Base-by-base conservation (phyloP, 2,329 filamentous ascomycete genomes). In the Exophiala calicioides region DNA sequence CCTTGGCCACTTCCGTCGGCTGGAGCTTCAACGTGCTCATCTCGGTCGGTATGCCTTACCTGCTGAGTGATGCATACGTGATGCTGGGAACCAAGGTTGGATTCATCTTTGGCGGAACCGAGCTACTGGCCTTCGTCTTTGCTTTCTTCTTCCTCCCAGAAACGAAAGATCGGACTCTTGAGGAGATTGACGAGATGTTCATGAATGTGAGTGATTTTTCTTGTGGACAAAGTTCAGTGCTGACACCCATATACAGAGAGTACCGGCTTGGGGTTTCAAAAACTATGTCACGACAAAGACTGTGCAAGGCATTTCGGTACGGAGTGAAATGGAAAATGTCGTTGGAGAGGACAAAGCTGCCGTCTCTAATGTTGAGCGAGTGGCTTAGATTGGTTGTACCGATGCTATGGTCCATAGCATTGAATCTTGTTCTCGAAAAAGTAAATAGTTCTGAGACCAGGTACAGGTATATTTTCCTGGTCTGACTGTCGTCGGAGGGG, bases 111-210 rank as follows among this genome's bases (percentile, higher is more conserved):
- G 44, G 49, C 6, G 59, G 52, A 3, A 53, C 54, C n/a, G 50
- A 47, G 26, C 16, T 55, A 3, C 26, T 52, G 3, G 53, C 35
- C 26, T 27, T 52, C 2, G 37, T 52, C 4, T 59, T 52, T 50
- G 38, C 47, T 13, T 57, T 52, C 30, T 57, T 59, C 29, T 52
- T 52, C 12, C 41, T 60, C 12, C 58, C 58, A 10, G 59, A 60
- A 38, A 58, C 56, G 1, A 39, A 53, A 10, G 85, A 84, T 40
- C 78, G 85, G 5, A 82, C 80, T 0, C 74, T 91, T 1, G 86
- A 90, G 68, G 85, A 90, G 64, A 85, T 90, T 46, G 86, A 90
- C 58, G 84, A 81, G 34, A 86, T 86, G 82, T 89, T 89, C 56
- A 73, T 86, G 26, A 49, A 49, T 27, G 46, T 49, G 15, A 44